Percentiles rank a stretch among this genome's conserved stretches.
These are phyloP conservation scores for Amaranthus cruentus DNA, from an alignment of 148 eudicot genomes.

Conservation along the genomic window DNA sequence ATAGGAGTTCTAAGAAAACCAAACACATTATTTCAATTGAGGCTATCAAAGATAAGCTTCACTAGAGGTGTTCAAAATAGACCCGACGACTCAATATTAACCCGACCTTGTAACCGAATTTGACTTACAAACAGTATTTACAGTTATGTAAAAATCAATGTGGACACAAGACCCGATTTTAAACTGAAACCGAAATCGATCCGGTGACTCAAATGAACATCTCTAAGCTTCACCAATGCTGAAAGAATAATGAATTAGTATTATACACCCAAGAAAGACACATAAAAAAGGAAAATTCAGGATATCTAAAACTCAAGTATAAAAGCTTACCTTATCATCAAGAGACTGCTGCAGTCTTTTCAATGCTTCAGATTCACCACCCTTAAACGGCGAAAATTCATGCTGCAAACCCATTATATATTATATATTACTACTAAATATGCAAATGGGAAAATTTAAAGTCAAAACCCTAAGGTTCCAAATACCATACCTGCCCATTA, in stretches of 20 bases:
- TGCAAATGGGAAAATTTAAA: not conserved
- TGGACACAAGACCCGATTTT: too few relatives aligned
- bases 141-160: too few relatives aligned
- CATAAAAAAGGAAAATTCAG: not conserved
- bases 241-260: too few relatives aligned
- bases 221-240: not conserved
- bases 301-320: not conserved
- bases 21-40: not conserved
- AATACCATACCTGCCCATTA: slow-evolving; percentile 40
- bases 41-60: not conserved
- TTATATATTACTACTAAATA: not conserved
- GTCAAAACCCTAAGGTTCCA: not conserved
- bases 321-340: slow-evolving; percentile 46
- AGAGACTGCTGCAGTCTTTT: slow-evolving; percentile 55
- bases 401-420: slow-evolving; percentile 37
- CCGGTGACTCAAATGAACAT: too few relatives aligned
- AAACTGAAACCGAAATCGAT: too few relatives aligned
- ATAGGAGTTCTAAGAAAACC: not conserved
- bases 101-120: too few relatives aligned
- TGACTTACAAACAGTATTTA: too few relatives aligned
- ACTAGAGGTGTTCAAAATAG: too few relatives aligned
- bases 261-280: not conserved
- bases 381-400: slow-evolving; percentile 70
- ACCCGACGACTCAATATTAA: too few relatives aligned
- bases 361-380: slow-evolving; percentile 90